Conservation (phyloP, 257 asterid genomes). For the Thymus quinquecostatus region DNA sequence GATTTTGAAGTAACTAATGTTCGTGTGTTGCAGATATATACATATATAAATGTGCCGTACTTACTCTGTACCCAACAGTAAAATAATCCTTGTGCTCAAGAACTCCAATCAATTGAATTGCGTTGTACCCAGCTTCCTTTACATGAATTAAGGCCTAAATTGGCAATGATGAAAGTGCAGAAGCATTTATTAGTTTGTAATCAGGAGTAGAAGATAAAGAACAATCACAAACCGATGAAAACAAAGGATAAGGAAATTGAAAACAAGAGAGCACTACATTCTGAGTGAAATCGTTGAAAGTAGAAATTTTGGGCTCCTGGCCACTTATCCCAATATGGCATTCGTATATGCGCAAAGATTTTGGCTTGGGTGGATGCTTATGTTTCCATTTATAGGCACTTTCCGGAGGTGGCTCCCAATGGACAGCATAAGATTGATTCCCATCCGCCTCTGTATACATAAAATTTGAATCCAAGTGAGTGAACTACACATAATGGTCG, state of each 20-base stretch:
- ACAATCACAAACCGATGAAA: conserved; percentile 8
- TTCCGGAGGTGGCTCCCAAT: conserved; percentile 98
- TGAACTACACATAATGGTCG: conserved; percentile 8
- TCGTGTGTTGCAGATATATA: not conserved
- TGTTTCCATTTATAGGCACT: conserved; percentile 78
- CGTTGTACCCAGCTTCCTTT: conserved; percentile 95
- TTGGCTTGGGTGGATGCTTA: conserved; percentile 74
- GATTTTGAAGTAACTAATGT: conserved; percentile 16
- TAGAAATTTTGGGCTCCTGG: conserved; percentile 66
- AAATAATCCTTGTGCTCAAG: conserved; percentile 96
- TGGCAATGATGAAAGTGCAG: conserved; percentile 23
- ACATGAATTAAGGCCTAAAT: conserved; percentile 85
- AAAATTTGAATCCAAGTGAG: conserved; percentile 29
- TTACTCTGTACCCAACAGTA: conserved; percentile 85
- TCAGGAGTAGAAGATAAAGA: conserved; percentile 28
- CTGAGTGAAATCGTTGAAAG: conserved; percentile 68
- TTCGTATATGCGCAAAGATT: conserved; percentile 87
- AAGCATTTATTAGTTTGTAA: conserved; percentile 23
- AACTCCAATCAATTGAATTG: conserved; percentile 85
- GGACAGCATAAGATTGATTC: conserved; percentile 83
- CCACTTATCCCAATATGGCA: conserved; percentile 97
- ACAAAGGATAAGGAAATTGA: conserved; percentile 4
- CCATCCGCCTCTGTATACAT: conserved; percentile 65
- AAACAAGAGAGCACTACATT: conserved; percentile 50
- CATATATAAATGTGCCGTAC: conserved; percentile 33